Evolutionary conservation across 306 rosid species (phyloP), one percentile per base, ranked within the genome.

Genomic region (Casuarina equisetifolia): DNA sequence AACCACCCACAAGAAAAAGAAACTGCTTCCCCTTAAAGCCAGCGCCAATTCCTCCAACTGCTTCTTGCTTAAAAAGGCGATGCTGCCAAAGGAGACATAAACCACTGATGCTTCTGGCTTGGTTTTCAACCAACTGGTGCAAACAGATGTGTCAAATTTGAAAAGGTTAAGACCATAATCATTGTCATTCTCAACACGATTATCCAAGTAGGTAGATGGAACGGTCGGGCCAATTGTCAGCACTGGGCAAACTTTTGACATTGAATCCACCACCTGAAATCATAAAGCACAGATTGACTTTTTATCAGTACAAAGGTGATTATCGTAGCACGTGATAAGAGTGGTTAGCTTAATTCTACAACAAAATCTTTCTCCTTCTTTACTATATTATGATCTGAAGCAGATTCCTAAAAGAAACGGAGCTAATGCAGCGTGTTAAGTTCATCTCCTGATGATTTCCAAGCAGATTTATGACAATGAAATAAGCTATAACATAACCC

Each of bases 151-250:
- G 45, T 90, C 88, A 8, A 17, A 3, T 38, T 51, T 7, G 42
- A 84, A 86, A 45, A 91, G 87, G 52, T 75, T 54, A 8, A 88
- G 3, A 7, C 84, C 82, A 46, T 91, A 89, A 0, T 81, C 85
- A n/a, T 50, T 79, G 84, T 88, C 90, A 15, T 86, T 74, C 75
- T 79, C 40, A 17, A 80, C 43, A 52, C 66, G 72, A 3, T 86
- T 85, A 85, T 85, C 91, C 54, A 88, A 59, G 85, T 88, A 71
- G 9, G 68, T 6, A 6, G 84, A 85, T 70, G 94, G 92, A 77
- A 89, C 55, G 35, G 91, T 79, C 46, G 94, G 92, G 16, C 94
- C 97, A 52, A 91, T 82, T 17, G 92, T 85, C 48, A 91, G 52
- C 59, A 85, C 0, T 25, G 83, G 84, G 70, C 76, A 84, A 62